Base-by-base conservation (phyloP, 148 eudicot genomes). In the Spergularia bocconei region DNA sequence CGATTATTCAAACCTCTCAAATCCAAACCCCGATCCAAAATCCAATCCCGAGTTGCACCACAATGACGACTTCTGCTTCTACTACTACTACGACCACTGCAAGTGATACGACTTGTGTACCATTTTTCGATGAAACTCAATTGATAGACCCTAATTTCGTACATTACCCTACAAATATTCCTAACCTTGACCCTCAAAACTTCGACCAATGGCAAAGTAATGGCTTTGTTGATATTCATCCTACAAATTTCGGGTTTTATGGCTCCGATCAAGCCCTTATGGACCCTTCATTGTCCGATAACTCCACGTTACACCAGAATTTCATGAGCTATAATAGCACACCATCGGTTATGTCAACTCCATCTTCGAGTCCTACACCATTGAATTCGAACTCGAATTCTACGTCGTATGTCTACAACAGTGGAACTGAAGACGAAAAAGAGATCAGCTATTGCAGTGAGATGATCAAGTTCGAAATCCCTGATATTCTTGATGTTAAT, bases 311-410 rank as follows among this genome's bases (percentile, higher is more conserved):
- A 17, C 84, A 83, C 33, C 80, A 84, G 20, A 84, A 73, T 59
- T 77, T 88, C 71, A 50, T 76, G 72, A 76, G 85, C 54, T 88
- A 85, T 54, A 44, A 44, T 44, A 44, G 6, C 10, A 67, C 76
- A n/a, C 82, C 97, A 7, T 91, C 98, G 0, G 82, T 78, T 19
- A 80, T 90, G 73, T 88, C 94, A 16, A 88, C 90, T 2, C 91
- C 91, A n/a, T 83, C 91, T 13, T 87, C 97, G 13, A 89, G 91
- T 79, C 85, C 97, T 1, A 74, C 95, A 0, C 89, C 86, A 2
- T 77, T 88, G 77, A 78, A 87, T 74, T 91, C 94, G 50, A 72
- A 70, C 48, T 85, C 95, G 21, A 86, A 81, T 68, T 84, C 84
- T 10, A 76, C 91, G 0, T 82, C 83, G 0, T 79, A 82, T 52